Base-by-base conservation (phyloP, 768 basidiomycete genomes). In the Lyophyllum decastes region DNA sequence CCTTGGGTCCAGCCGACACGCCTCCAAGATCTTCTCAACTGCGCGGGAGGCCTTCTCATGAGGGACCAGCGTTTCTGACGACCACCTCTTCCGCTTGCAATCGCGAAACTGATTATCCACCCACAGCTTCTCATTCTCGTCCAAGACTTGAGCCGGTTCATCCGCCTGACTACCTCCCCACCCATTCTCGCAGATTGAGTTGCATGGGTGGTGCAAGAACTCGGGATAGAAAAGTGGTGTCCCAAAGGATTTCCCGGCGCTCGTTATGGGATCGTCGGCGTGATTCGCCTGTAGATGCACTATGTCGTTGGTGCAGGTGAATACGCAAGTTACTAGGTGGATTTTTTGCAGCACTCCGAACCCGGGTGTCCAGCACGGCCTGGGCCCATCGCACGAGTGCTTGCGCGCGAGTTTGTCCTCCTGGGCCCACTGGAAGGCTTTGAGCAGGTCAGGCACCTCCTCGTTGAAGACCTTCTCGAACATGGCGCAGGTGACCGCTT, bases 161-260 rank as follows among this genome's bases (percentile, higher is more conserved):
- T 49, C 22, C 21, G 49, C 22, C 14, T n/a, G n/a, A n/a, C n/a
- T n/a, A n/a, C 16, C 21, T 16, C 27, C 25, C 17, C 14, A 50
- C 1, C 30, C 30, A 2, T 46, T 35, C 21, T 38, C 1, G n/a
- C 54, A 30, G 24, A 68, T 62, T 0, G 66, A 61, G 35, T 68
- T 69, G 63, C 74, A 76, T 0, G 62, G 54, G 58, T 77, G 75
- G 21, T 69, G 63, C 19, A 75, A 51, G 54, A 74, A 69, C 45
- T 74, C 69, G 10, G 75, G 75, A 52, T 69, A 75, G 67, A 68
- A 74, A 63, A 76, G 63, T n/a, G 58, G 58, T 10, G 64, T 57
- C 38, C 66, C 59, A 14, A 14, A 11, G 16, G 10, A 3, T 4
- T 44, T 26, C 4, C 25, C 26, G 8, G 48, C 8, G n/a, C 52